phyloP scores from a whole-genome alignment of 305 asterid genomes.

The Fraxinus dipetala region DNA sequence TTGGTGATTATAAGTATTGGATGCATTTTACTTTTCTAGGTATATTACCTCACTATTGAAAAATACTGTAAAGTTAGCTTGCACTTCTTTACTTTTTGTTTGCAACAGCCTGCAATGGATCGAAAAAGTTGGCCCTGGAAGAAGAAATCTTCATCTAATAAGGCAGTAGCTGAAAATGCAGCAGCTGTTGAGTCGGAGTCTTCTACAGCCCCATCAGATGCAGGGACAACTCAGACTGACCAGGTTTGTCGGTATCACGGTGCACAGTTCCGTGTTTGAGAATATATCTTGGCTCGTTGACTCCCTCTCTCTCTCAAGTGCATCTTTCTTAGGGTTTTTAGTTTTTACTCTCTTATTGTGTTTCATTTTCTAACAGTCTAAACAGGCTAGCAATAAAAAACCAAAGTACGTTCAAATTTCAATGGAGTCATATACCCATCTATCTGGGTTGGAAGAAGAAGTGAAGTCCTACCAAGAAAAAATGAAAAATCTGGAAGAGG shows the following conservation, averaged over 20 bases:
- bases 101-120: slow-evolving; percentile 58
- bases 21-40: background rate
- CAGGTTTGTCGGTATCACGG: slow-evolving; percentile 46
- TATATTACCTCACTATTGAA: background rate
- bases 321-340: background rate
- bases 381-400: slow-evolving; percentile 61
- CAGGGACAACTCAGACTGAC: slow-evolving; percentile 42
- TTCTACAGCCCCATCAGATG: slow-evolving; percentile 43
- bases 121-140: slow-evolving; percentile 98
- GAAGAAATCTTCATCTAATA: slow-evolving; percentile 79
- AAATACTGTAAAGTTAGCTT: background rate
- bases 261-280: slow-evolving; percentile 13
- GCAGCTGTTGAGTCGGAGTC: slow-evolving; percentile 38
- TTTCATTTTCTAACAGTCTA: slow-evolving; percentile 36
- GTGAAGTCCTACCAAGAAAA: slow-evolving; percentile 63
- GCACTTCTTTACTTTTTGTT: slow-evolving; percentile 15
- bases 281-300: background rate
- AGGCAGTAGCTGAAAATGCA: slow-evolving; percentile 52
- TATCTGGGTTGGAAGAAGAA: slow-evolving; percentile 89
- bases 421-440: slow-evolving; percentile 82
- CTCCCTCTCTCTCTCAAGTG: background rate
- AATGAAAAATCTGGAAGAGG: slow-evolving; percentile 60
- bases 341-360: background rate
- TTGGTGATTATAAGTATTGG: background rate
- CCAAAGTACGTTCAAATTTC: slow-evolving; percentile 93